A percentile compares a stretch with the other conserved stretches of the same genome.
These are phyloP conservation scores for Aspergillaceae sp. DNA, from an alignment of 2,329 filamentous ascomycete genomes.

Conservation along the genomic window DNA sequence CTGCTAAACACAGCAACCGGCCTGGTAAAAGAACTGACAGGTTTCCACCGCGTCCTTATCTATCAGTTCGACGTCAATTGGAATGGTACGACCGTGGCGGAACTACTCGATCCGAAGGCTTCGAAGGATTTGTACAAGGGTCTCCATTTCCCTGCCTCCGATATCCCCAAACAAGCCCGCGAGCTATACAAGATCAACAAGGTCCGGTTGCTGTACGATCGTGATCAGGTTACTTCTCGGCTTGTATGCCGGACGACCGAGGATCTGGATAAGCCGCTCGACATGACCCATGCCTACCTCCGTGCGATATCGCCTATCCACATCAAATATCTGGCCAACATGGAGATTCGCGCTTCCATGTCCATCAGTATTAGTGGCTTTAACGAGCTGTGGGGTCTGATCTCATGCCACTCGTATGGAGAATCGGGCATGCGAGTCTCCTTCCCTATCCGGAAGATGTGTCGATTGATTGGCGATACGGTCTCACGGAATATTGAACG, in stretches of 20 bases:
- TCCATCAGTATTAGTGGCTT: conserved; percentile 88
- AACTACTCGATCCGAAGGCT: conserved; percentile 69
- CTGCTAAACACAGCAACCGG: conserved; percentile 77
- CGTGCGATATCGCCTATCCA: conserved; percentile 79
- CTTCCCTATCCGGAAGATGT: conserved; percentile 89
- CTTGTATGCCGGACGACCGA: conserved; percentile 67
- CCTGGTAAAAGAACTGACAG: conserved; percentile 79
- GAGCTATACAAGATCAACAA: conserved; percentile 89
- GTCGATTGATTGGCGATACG: conserved; percentile 74
- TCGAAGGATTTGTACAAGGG: conserved; percentile 81
- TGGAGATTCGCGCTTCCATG: conserved; percentile 91
- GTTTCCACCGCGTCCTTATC: conserved; percentile 86
- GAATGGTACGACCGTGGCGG: conserved; percentile 81
- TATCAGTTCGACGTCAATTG: conserved; percentile 79
- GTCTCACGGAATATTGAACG: conserved; percentile 82
- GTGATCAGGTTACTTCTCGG: conserved; percentile 68
- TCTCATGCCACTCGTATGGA: conserved; percentile 80
- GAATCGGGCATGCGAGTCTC: conserved; percentile 78
- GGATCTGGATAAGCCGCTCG: conserved; percentile 59
- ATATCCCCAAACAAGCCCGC: conserved; percentile 79
- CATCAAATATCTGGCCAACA: conserved; percentile 76
- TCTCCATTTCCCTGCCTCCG: conserved; percentile 74
- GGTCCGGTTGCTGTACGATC: conserved; percentile 77
- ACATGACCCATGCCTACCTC: conserved; percentile 76
- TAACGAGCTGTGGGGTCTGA: conserved; percentile 75